A percentile compares a stretch with the other conserved stretches of the same genome.
These are phyloP conservation scores for Ammopiptanthus mongolicus DNA, from an alignment of 306 rosid species.

Conservation along the genomic window DNA sequence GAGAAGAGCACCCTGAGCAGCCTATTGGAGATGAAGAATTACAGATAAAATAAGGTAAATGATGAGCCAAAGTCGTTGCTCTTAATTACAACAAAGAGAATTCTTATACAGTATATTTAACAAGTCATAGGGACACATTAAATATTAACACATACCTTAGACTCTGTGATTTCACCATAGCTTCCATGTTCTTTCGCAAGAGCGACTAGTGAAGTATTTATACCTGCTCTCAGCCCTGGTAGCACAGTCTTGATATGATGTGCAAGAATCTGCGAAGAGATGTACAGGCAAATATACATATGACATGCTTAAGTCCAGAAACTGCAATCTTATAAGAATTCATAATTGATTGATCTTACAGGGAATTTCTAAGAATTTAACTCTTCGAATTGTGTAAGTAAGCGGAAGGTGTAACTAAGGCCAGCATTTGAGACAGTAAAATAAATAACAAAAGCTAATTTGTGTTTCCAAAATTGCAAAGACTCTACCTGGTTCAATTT, in stretches of 20 bases:
- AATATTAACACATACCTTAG: slow-evolving; percentile 57
- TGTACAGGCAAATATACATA: slow-evolving; percentile 8
- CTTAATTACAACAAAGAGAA: slow-evolving; percentile 17
- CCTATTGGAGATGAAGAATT: slow-evolving; percentile 40
- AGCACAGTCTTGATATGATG: slow-evolving; percentile 79
- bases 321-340: neutral
- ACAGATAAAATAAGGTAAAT: slow-evolving; percentile 5
- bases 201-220: slow-evolving; percentile 64
- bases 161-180: slow-evolving; percentile 86
- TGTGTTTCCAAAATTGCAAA: slow-evolving; percentile 14
- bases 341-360: slow-evolving; percentile 1
- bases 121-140: slow-evolving; percentile 2
- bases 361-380: slow-evolving; percentile 9
- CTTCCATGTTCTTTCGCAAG: slow-evolving; percentile 89
- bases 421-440: slow-evolving; percentile 3
- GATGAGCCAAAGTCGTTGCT: neutral
- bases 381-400: neutral
- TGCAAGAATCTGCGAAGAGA: slow-evolving; percentile 67
- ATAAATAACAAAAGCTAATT: neutral
- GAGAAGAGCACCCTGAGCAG: slow-evolving; percentile 94
- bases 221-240: slow-evolving; percentile 82
- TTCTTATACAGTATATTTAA: neutral
- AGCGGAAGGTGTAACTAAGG: neutral
- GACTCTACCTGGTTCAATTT: slow-evolving; percentile 83
- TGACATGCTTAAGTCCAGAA: slow-evolving; percentile 10